Evolutionary conservation across 495 filamentous ascomycete species (phyloP).

Genomic region (Achaetomiella virescens): DNA sequence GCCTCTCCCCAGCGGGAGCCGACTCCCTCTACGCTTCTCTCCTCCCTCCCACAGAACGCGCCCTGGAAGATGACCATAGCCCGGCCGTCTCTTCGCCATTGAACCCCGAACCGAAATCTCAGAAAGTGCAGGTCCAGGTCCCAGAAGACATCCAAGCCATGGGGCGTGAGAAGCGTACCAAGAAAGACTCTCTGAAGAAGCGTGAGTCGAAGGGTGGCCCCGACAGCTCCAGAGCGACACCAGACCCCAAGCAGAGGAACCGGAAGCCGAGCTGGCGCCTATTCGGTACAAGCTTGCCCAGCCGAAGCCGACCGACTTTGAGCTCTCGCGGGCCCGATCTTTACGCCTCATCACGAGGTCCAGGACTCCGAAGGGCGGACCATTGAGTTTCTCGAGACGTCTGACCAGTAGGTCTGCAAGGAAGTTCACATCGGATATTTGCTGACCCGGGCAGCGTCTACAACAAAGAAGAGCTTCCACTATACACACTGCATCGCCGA

Average conservation of each 20-base stretch:
- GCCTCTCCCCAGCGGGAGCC: slow-evolving; percentile 36
- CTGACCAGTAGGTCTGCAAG: slow-evolving; percentile 53
- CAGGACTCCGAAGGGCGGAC: slow-evolving; percentile 38
- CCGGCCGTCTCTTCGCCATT: slow-evolving; percentile 57
- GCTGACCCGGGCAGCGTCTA: slow-evolving; percentile 53
- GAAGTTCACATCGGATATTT: background rate
- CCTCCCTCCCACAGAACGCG: slow-evolving; percentile 55
- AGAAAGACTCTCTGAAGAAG: slow-evolving; percentile 72
- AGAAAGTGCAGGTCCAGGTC: slow-evolving; percentile 27
- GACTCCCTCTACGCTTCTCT: slow-evolving; percentile 34
- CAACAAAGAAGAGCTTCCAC: slow-evolving; percentile 84
- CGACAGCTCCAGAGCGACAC: slow-evolving; percentile 47
- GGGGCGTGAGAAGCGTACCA: slow-evolving; percentile 47
- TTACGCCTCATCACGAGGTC: slow-evolving; percentile 45
- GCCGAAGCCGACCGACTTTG: slow-evolving; percentile 53
- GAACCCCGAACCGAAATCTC: slow-evolving; percentile 48
- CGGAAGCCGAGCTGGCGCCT: slow-evolving; percentile 40
- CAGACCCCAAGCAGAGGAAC: slow-evolving; percentile 51
- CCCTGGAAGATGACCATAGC: slow-evolving; percentile 47
- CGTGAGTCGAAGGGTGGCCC: slow-evolving; percentile 61
- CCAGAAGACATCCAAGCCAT: slow-evolving; percentile 34
- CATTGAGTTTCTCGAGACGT: slow-evolving; percentile 54
- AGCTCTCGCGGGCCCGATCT: slow-evolving; percentile 51
- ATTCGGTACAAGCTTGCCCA: slow-evolving; percentile 53
- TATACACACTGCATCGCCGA: slow-evolving; percentile 92